These are phyloP conservation scores for Afroboletus lepidellus DNA, from an alignment of 1,284 basidiomycete species.

Conservation along the genomic window DNA sequence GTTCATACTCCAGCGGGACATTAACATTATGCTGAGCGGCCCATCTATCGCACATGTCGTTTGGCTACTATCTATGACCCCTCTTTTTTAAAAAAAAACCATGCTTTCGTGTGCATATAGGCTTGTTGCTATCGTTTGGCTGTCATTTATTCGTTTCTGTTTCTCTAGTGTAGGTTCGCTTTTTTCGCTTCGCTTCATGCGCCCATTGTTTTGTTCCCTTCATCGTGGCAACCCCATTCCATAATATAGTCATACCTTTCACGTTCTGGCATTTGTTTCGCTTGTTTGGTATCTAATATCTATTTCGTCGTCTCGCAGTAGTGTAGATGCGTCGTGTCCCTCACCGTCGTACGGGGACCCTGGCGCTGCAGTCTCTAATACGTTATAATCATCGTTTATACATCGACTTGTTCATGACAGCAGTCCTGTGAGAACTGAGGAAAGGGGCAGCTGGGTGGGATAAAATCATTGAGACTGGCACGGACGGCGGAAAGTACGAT, in stretches of 20 bases:
- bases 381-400: slow-evolving; percentile 38
- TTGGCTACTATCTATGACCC: slow-evolving; percentile 32
- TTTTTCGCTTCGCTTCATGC: slow-evolving; percentile 9
- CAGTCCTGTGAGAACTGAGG: not conserved
- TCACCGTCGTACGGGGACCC: not conserved
- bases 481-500: too few species aligned
- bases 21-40: slow-evolving; percentile 29
- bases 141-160: slow-evolving; percentile 30
- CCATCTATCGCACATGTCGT: slow-evolving; percentile 24
- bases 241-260: slow-evolving; percentile 21
- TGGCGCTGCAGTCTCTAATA: slow-evolving; percentile 32
- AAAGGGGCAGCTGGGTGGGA: not conserved
- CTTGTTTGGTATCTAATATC: slow-evolving; percentile 34
- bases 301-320: slow-evolving; percentile 24
- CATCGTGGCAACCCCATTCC: slow-evolving; percentile 17
- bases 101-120: slow-evolving; percentile 33
- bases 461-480: not conserved
- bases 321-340: slow-evolving; percentile 24
- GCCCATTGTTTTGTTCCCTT: slow-evolving; percentile 8
- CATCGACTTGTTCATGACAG: not conserved
- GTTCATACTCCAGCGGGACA: slow-evolving; percentile 23
- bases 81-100: slow-evolving; percentile 6
- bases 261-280: slow-evolving; percentile 25
- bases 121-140: slow-evolving; percentile 21
- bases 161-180: slow-evolving; percentile 13